phyloP scores from a whole-genome alignment of 495 filamentous ascomycete genomes.

The Neurospora pannonica region DNA sequence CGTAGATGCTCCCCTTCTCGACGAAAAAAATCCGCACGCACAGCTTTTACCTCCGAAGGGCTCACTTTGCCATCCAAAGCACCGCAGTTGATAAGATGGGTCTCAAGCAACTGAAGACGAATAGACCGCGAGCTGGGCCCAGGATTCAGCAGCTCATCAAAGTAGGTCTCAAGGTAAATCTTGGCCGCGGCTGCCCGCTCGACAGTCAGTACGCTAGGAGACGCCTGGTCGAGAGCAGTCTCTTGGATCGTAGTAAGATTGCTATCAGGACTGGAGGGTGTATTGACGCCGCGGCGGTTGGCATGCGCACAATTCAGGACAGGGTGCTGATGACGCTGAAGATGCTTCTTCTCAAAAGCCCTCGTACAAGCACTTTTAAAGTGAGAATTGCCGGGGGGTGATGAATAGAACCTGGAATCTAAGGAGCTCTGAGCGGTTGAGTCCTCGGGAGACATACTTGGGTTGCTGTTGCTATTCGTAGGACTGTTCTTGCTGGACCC shows the following conservation, averaged over 20 bases:
- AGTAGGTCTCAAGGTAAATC: slow-evolving; percentile 78
- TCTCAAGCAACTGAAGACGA: slow-evolving; percentile 60
- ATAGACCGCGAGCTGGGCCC: slow-evolving; percentile 45
- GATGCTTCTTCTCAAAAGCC: slow-evolving; percentile 13
- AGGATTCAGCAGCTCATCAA: slow-evolving; percentile 50
- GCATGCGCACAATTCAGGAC: background rate
- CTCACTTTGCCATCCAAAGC: slow-evolving; percentile 28
- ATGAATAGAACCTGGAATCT: slow-evolving; percentile 27
- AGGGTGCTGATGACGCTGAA: background rate
- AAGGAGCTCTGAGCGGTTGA: slow-evolving; percentile 32
- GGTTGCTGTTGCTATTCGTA: slow-evolving; percentile 3
- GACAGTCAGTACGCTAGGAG: slow-evolving; percentile 63
- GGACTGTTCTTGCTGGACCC: slow-evolving; percentile 11
- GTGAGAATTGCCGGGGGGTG: slow-evolving; percentile 1
- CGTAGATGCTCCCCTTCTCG: slow-evolving; percentile 71
- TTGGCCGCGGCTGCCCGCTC: slow-evolving; percentile 75
- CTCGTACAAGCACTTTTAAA: background rate
- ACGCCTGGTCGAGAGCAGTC: slow-evolving; percentile 21
- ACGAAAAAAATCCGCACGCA: slow-evolving; percentile 47
- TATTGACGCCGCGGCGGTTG: slow-evolving; percentile 15
- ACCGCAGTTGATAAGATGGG: slow-evolving; percentile 39
- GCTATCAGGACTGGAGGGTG: slow-evolving; percentile 19
- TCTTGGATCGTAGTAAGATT: slow-evolving; percentile 35
- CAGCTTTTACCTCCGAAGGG: slow-evolving; percentile 44
- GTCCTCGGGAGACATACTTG: slow-evolving; percentile 5